Conservation (phyloP, 129 eudicot genomes). For the Kitagawia praeruptora region DNA sequence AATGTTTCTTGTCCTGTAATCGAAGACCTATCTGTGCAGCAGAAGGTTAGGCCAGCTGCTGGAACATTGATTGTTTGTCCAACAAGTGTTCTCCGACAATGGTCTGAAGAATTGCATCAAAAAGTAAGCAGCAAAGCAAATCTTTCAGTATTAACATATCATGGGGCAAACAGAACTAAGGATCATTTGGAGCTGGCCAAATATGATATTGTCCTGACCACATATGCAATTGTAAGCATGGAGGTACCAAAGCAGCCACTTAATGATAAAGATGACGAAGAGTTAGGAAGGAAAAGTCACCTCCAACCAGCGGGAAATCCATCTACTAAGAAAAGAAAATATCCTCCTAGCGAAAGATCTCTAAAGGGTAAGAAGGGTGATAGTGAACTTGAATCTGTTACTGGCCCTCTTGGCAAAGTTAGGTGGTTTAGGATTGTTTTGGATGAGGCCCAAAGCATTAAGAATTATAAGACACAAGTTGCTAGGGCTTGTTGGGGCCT, state of each 20-base stretch:
- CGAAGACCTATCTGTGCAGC: slow-evolving; percentile 14
- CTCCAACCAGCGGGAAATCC: slow-evolving; percentile 24
- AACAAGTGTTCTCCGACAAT: slow-evolving; percentile 91
- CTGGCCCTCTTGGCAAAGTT: slow-evolving; percentile 78
- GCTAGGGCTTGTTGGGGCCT: slow-evolving; percentile 99
- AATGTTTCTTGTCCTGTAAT: slow-evolving; percentile 16
- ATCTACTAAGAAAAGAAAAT: slow-evolving; percentile 55
- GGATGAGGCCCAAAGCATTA: slow-evolving; percentile 97
- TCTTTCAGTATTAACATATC: slow-evolving; percentile 72
- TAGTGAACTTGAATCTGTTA: slow-evolving; percentile 37
- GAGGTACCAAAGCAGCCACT: slow-evolving; percentile 91
- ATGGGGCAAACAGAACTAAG: slow-evolving; percentile 81
- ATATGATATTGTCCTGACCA: slow-evolving; percentile 87
- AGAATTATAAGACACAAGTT: slow-evolving; percentile 81
- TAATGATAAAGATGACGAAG: slow-evolving; percentile 55
- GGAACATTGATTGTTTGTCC: slow-evolving; percentile 98
- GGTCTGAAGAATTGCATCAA: slow-evolving; percentile 75
- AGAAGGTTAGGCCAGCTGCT: slow-evolving; percentile 74
- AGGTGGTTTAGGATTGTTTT: slow-evolving; percentile 95
- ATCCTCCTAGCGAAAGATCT: slow-evolving; percentile 39
- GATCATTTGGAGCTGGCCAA: slow-evolving; percentile 84
- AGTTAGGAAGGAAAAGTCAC: slow-evolving; percentile 29
- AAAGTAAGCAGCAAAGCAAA: slow-evolving; percentile 62
- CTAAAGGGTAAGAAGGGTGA: slow-evolving; percentile 56
- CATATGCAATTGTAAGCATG: slow-evolving; percentile 92